Evolutionary conservation across 331 rosid genomes (phyloP), one percentile per base, ranked within the genome.

Genomic region (Stylosanthes scabra): DNA sequence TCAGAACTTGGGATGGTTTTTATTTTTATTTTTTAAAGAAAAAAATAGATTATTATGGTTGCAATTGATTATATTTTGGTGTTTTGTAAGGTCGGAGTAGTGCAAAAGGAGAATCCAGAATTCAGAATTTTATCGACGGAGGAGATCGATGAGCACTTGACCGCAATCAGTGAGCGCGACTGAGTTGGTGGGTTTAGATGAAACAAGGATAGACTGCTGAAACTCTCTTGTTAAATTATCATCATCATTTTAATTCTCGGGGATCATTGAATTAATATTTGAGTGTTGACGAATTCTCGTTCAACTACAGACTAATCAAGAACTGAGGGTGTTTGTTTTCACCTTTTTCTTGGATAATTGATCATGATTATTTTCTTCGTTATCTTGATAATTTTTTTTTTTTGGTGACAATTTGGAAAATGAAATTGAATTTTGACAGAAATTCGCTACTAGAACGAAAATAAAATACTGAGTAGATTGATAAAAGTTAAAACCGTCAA

Each of bases 121-220:
- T 95, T 95, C 59, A 88, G 97, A 79, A 97, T 92, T 75, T 77
- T 95, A 82, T 74, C 92, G 28, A 92, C 93, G 0, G 98, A 95
- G 59, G 99, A 95, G 83, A 86, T 95, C 69, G 99, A 95, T 39
- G 99, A 95, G 84, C 98, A 95, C 84, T 83, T 95, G 97, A 95
- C 97, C 66, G 97, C 99, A 41, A 95, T 95, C 56, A 95, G 99
- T 16, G 99, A 95, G 86, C 97, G 98, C 8, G 99, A 95, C 73
- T 95, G 91, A 92, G 84, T 60, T 68, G 29, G 58, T 68, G 29
- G 31, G 25, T 74, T 46, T 20, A 31, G 71, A 62, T 5, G 10
- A 13, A 8, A 68, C 75, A 52, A 59, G 83, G 76, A 70, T 44
- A 46, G 69, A 14, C 52, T 31, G 74, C 80, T 63, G 47, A 58